Evolutionary conservation across 352 stramenopile genomes (phyloP).

Genomic region (Blastocystis sp.): DNA sequence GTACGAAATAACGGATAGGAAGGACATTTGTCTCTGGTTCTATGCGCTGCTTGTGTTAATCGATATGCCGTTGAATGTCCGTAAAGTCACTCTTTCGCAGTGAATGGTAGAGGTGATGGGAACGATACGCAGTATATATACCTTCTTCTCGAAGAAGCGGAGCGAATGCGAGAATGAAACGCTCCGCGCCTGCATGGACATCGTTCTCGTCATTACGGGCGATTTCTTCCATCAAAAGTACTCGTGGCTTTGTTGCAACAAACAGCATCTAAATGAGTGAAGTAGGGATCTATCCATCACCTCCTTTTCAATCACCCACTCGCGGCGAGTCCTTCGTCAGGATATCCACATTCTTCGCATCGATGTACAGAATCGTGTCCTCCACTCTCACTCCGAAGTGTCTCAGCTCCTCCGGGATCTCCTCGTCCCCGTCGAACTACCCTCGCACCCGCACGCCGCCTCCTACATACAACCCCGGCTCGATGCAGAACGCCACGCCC

Average conservation of each 20-base stretch:
- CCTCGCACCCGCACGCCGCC: neutral
- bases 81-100: neutral
- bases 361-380: slow-evolving; percentile 57
- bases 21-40: slow-evolving; percentile 45
- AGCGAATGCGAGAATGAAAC: neutral
- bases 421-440: slow-evolving; percentile 55
- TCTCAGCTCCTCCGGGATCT: slow-evolving; percentile 50
- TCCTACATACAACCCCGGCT: slow-evolving; percentile 47
- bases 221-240: slow-evolving; percentile 43
- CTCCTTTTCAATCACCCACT: neutral
- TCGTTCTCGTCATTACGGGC: slow-evolving; percentile 28
- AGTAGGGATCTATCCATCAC: neutral
- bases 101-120: neutral
- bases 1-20: neutral
- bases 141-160: neutral
- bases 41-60: slow-evolving; percentile 43
- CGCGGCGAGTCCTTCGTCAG: slow-evolving; percentile 37
- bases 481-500: slow-evolving; percentile 58
- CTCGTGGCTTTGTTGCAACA: slow-evolving; percentile 50
- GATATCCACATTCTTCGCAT: slow-evolving; percentile 37
- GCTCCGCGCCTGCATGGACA: slow-evolving; percentile 20
- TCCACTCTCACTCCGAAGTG: slow-evolving; percentile 58
- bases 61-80: slow-evolving; percentile 7
- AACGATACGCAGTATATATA: slow-evolving; percentile 47
- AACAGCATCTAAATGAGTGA: slow-evolving; percentile 29